Evolutionary conservation across 768 basidiomycete species (phyloP).

Genomic region (Mycena floridula): DNA sequence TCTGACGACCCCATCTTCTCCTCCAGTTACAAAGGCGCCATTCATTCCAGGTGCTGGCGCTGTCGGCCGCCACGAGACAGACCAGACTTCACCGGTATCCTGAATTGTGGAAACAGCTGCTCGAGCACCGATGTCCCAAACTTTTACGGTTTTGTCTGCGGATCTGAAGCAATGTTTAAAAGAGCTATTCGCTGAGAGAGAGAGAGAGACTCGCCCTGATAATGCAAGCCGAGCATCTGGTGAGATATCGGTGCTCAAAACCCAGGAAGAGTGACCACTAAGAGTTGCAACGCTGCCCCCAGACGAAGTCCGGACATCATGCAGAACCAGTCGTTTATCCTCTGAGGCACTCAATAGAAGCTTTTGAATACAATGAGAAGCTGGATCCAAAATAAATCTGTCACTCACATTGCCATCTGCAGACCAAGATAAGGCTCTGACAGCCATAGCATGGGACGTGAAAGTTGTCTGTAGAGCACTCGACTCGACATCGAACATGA

Average conservation of each 20-base stretch:
- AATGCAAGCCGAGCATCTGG: constrained; percentile 75
- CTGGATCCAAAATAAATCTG: constrained; percentile 6
- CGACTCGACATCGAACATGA: constrained; percentile 76
- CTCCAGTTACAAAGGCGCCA: constrained; percentile 42
- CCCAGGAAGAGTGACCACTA: constrained; percentile 89
- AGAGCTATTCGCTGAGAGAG: neutral
- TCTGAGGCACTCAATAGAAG: constrained; percentile 87
- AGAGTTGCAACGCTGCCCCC: constrained; percentile 83
- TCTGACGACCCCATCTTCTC: constrained; percentile 8
- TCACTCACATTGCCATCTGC: constrained; percentile 74
- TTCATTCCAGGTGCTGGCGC: constrained; percentile 46
- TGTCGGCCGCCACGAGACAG: constrained; percentile 69
- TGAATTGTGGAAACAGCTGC: constrained; percentile 71
- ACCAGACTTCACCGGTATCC: constrained; percentile 80
- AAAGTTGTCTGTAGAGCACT: constrained; percentile 61
- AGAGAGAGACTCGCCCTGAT: constrained; percentile 57
- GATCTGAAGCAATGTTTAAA: constrained; percentile 42
- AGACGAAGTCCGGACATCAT: constrained; percentile 75
- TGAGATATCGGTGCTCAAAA: constrained; percentile 75
- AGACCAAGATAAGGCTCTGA: constrained; percentile 86
- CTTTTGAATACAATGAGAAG: constrained; percentile 31
- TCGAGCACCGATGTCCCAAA: constrained; percentile 79
- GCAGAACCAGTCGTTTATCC: constrained; percentile 85
- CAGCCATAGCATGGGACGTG: constrained; percentile 86
- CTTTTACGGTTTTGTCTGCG: constrained; percentile 79